These are phyloP conservation scores for Lithospermum erythrorhizon DNA, from an alignment of 257 asterid species.

Conservation along the genomic window DNA sequence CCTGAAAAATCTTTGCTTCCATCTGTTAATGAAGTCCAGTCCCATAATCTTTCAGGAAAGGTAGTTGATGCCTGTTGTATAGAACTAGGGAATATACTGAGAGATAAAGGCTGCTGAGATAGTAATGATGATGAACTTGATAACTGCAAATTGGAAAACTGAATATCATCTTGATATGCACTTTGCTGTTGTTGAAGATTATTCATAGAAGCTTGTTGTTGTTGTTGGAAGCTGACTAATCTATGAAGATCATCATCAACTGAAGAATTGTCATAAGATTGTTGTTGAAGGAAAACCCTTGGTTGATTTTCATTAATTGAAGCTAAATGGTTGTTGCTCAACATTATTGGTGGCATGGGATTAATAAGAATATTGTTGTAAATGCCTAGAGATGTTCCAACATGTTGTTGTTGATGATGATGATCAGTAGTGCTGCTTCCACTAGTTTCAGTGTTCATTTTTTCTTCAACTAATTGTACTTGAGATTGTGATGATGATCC, in stretches of 20 bases:
- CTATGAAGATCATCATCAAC: conserved; percentile 71
- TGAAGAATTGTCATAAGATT: conserved; percentile 13
- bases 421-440: conserved; percentile 35
- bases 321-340: conserved; percentile 5
- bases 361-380: neutral
- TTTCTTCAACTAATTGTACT: conserved; percentile 19
- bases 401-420: conserved; percentile 11
- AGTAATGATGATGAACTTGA: conserved; percentile 19
- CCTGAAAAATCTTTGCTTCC: conserved; percentile 18
- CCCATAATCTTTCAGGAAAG: conserved; percentile 70
- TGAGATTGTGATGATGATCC: conserved; percentile 9
- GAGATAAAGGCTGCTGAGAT: conserved; percentile 14
- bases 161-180: neutral
- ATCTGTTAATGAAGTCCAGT: conserved; percentile 41
- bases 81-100: conserved; percentile 25
- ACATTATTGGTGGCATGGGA: conserved; percentile 19
- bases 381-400: conserved; percentile 38
- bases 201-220: conserved; percentile 13
- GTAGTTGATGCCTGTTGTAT: conserved; percentile 16
- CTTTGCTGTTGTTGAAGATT: conserved; percentile 13
- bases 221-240: conserved; percentile 36
- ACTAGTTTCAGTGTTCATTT: conserved; percentile 33
- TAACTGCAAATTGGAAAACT: neutral
- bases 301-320: conserved; percentile 12
- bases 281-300: conserved; percentile 16